Base-by-base conservation (phyloP, 169 alveolate genomes). In the Cryptosporidium ubiquitum region DNA sequence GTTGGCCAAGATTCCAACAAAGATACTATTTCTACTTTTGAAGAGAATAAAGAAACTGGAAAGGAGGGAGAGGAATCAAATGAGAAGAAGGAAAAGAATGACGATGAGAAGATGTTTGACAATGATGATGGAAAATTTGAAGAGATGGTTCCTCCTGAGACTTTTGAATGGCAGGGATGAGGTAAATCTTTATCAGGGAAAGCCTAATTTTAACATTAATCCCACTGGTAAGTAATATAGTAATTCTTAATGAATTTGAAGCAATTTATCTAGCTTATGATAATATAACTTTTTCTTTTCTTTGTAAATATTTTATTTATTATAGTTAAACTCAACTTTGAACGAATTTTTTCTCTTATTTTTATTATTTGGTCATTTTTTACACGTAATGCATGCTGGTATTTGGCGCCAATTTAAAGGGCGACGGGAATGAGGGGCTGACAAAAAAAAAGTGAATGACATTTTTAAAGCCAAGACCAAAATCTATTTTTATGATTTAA, bases 131-230 rank as follows among this genome's bases (percentile, higher is more conserved):
- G 39, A 1, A 0, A 29, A 6, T 23, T n/a, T 2, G 84, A 69
- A 20, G 84, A 69, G 31, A 40, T 44, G 58, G 84, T 69, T 23
- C 74, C 89, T 9, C 89, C 89, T 23, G 79, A 79, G 26, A 39
- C 89, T 5, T 79, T 79, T 58, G 89, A 79, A 29, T 79, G 89
- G 89, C 89, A 64, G 42, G 89, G 89, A 31, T 79, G 35, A 47
- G 5, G 16, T 6, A 16, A n/a, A 7, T 42, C 10, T 20, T 9
- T 9, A 12, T 9, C 0, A 12, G 3, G 61, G n/a, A 55, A 7
- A 55, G n/a, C 20, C n/a, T 42, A 9, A 9, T 5, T 42, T 42
- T 12, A 12, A 9, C n/a, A 12, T 37, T 5, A 12, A 44, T 44
- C 3, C 18, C 26, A 55, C 2, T 55, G n/a, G 18, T 42, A 42